A percentile compares a stretch with the other conserved stretches of the same genome.
phyloP scores from a whole-genome alignment of 1,139 yeast species.

The Eremothecium cymbalariae region DNA sequence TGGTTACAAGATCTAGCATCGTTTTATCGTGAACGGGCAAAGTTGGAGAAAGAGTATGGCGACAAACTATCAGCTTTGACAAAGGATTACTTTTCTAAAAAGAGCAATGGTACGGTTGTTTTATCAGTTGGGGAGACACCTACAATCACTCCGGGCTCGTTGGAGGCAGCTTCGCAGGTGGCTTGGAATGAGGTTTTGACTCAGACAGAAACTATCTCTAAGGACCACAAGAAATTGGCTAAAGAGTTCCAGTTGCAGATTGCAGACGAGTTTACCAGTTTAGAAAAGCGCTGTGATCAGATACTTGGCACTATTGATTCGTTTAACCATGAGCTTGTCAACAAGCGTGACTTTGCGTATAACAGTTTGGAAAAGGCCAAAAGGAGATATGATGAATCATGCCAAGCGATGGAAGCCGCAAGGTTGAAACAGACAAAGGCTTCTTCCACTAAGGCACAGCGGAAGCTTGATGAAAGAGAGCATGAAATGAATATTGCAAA shows the following conservation, averaged over 20 bases:
- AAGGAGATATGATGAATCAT: slow-evolving; percentile 65
- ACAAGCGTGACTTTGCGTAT: slow-evolving; percentile 52
- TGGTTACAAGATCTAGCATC: slow-evolving; percentile 74
- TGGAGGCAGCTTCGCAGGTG: slow-evolving; percentile 87
- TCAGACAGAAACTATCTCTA: slow-evolving; percentile 75
- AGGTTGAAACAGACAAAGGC: slow-evolving; percentile 58
- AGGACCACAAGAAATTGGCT: slow-evolving; percentile 55
- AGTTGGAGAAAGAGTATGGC: slow-evolving; percentile 77
- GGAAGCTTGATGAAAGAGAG: slow-evolving; percentile 54
- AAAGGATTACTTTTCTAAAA: slow-evolving; percentile 64
- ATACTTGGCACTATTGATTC: slow-evolving; percentile 49
- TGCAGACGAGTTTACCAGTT: slow-evolving; percentile 51
- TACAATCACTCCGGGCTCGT: slow-evolving; percentile 84
- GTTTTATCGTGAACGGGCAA: slow-evolving; percentile 76
- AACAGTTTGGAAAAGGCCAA: slow-evolving; percentile 66
- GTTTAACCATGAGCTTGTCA: slow-evolving; percentile 50
- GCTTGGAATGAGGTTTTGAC: slow-evolving; percentile 86
- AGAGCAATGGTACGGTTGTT: slow-evolving; percentile 57
- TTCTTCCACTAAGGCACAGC: slow-evolving; percentile 49
- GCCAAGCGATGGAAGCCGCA: slow-evolving; percentile 72
- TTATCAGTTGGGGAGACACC: slow-evolving; percentile 91
- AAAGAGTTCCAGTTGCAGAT: slow-evolving; percentile 54
- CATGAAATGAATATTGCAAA: slow-evolving; percentile 79
- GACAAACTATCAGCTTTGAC: slow-evolving; percentile 56
- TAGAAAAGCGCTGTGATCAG: slow-evolving; percentile 47